phyloP scores from a whole-genome alignment of 495 filamentous ascomycete genomes.

The Hypoxylon perforatum region DNA sequence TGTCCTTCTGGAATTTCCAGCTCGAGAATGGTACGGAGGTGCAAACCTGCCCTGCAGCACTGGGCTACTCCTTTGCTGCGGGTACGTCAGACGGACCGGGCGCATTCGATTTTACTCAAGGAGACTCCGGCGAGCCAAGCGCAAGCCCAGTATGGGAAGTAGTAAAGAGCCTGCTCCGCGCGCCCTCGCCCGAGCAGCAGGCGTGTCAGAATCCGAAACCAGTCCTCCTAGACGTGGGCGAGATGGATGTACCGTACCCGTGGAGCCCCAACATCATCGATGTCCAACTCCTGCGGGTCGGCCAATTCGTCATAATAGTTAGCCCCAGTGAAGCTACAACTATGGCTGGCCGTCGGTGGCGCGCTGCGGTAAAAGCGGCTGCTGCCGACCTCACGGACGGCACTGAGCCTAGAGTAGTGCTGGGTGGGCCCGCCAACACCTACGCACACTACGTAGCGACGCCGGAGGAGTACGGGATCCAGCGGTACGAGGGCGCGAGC shows the following conservation, averaged over 20 bases:
- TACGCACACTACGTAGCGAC: conserved; percentile 95
- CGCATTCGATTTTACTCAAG: conserved; percentile 93
- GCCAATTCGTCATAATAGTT: conserved; percentile 87
- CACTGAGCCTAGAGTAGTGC: conserved; percentile 64
- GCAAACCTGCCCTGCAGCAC: conserved; percentile 85
- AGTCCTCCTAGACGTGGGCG: conserved; percentile 89
- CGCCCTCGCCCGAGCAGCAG: conserved; percentile 75
- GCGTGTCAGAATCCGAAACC: conserved; percentile 87
- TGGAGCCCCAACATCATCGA: conserved; percentile 96
- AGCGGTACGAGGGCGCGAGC: conserved; percentile 94
- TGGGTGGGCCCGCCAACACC: conserved; percentile 91
- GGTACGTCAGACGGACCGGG: conserved; percentile 95
- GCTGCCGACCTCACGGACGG: conserved; percentile 46
- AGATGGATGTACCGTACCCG: conserved; percentile 77
- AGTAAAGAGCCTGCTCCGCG: conserved; percentile 76
- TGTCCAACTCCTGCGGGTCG: conserved; percentile 88
- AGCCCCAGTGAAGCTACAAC: conserved; percentile 90
- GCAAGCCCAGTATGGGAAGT: conserved; percentile 82
- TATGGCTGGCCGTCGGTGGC: conserved; percentile 94
- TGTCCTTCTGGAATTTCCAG: conserved; percentile 68
- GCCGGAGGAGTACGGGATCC: conserved; percentile 86
- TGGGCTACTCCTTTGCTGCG: conserved; percentile 94
- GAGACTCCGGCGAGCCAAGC: conserved; percentile 73
- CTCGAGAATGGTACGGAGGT: conserved; percentile 79
- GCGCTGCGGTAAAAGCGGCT: conserved; percentile 72